A percentile compares a stretch with the other conserved stretches of the same genome.
Conservation (phyloP, 306 rosid genomes). For the Begonia loranthoides region DNA sequence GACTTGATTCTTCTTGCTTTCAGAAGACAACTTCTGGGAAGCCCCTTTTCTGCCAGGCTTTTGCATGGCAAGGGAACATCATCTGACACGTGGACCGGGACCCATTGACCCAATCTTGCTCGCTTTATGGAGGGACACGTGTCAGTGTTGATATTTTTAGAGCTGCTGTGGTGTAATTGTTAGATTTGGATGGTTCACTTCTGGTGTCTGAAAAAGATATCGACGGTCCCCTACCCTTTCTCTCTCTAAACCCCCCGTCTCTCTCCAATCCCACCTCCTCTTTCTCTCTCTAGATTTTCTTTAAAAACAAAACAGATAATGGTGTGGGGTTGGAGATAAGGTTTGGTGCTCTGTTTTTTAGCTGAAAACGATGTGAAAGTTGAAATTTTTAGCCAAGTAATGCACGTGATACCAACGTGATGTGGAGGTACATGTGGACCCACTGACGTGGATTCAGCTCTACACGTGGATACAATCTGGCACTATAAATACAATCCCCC, state of each 20-base stretch:
- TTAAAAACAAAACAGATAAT: slow-evolving; percentile 17
- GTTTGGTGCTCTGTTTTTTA: slow-evolving; percentile 1
- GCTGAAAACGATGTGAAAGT: slow-evolving; percentile 20
- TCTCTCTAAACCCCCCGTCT: too few relatives aligned
- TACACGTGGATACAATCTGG: slow-evolving; percentile 8
- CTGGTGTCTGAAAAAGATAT: too few relatives aligned
- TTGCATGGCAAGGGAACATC: slow-evolving; percentile 29
- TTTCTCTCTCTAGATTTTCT: too few relatives aligned
- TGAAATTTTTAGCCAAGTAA: slow-evolving; percentile 13
- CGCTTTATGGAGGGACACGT: neutral
- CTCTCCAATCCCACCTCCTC: too few relatives aligned
- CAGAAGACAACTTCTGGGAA: slow-evolving; percentile 29
- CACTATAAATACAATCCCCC: neutral
- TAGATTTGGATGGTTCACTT: too few relatives aligned
- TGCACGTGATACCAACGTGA: slow-evolving; percentile 27
- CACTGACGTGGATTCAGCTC: slow-evolving; percentile 15
- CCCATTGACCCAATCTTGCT: neutral
- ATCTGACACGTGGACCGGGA: slow-evolving; percentile 25
- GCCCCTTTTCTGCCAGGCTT: slow-evolving; percentile 25
- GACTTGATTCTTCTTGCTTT: slow-evolving; percentile 12
- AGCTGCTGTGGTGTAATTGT: too few relatives aligned
- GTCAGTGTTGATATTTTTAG: too few relatives aligned
- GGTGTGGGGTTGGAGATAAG: slow-evolving; percentile 11
- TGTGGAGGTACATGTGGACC: slow-evolving; percentile 32
- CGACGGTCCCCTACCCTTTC: too few relatives aligned